Evolutionary conservation across 352 stramenopile genomes (phyloP).

Genomic region (Phytophthora litchii): DNA sequence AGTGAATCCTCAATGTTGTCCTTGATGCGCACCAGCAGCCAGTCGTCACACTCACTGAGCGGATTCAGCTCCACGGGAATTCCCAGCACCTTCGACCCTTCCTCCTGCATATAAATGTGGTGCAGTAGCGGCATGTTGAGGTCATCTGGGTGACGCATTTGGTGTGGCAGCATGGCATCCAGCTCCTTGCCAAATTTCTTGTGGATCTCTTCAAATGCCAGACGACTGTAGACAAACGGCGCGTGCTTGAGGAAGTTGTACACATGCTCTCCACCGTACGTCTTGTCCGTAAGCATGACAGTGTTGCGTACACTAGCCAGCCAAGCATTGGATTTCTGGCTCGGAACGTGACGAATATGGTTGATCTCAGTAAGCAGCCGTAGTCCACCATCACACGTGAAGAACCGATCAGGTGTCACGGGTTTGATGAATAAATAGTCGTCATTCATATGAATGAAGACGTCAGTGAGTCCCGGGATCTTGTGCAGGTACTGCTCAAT

Average conservation of each 20-base stretch:
- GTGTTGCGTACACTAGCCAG: slow-evolving; percentile 83
- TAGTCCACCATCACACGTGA: slow-evolving; percentile 82
- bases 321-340: slow-evolving; percentile 71
- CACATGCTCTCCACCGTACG: slow-evolving; percentile 84
- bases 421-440: slow-evolving; percentile 91
- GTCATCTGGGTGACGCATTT: slow-evolving; percentile 70
- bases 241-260: slow-evolving; percentile 90
- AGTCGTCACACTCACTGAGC: slow-evolving; percentile 76
- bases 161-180: slow-evolving; percentile 59
- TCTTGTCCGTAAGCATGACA: slow-evolving; percentile 62
- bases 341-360: slow-evolving; percentile 77
- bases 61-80: slow-evolving; percentile 78
- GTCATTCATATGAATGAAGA: slow-evolving; percentile 92
- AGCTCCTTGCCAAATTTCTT: slow-evolving; percentile 64
- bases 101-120: slow-evolving; percentile 87
- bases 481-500: slow-evolving; percentile 90
- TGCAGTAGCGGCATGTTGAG: slow-evolving; percentile 86
- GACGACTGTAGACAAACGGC: slow-evolving; percentile 81
- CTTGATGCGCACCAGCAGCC: slow-evolving; percentile 71
- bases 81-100: slow-evolving; percentile 57
- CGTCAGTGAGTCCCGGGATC: slow-evolving; percentile 83
- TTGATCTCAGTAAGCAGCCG: slow-evolving; percentile 83
- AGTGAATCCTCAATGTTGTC: slow-evolving; percentile 57
- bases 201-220: slow-evolving; percentile 78
- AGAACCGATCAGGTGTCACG: slow-evolving; percentile 80